Evolutionary conservation across 2,329 filamentous ascomycete genomes (phyloP).

Genomic region (Apiospora saccharicola): DNA sequence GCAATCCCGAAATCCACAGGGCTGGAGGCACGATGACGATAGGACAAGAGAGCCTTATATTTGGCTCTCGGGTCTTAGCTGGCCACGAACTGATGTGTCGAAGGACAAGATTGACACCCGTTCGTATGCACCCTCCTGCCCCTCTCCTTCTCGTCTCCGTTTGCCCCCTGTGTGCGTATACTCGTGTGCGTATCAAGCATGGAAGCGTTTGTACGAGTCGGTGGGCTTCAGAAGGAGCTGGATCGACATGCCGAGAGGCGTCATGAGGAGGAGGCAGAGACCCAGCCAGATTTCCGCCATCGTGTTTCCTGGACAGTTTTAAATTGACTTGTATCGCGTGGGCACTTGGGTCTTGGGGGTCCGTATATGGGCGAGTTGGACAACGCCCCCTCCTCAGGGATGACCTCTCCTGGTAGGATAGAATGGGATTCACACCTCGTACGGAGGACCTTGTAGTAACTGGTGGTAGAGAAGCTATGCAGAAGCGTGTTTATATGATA

Average conservation of each 20-base stretch:
- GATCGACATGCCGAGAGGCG: slow-evolving; percentile 16
- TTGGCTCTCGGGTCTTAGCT: neutral
- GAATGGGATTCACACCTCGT: neutral
- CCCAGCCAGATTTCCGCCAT: slow-evolving; percentile 18
- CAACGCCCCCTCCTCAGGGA: neutral
- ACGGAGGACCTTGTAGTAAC: neutral
- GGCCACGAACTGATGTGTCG: neutral
- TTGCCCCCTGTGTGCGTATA: neutral
- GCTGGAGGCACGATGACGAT: neutral
- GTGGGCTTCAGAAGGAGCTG: slow-evolving; percentile 20
- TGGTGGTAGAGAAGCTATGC: neutral
- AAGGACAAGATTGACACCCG: neutral
- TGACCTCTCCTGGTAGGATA: neutral
- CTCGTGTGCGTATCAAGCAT: neutral
- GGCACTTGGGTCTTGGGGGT: neutral
- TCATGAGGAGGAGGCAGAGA: slow-evolving; percentile 23
- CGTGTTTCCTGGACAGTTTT: neutral
- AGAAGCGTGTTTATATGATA: neutral
- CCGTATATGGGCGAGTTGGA: slow-evolving; percentile 1
- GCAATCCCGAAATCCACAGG: no score
- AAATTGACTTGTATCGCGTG: neutral
- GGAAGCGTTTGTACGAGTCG: slow-evolving; percentile 22
- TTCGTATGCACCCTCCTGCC: neutral
- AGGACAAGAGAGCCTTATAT: neutral
- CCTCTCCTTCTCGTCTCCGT: neutral